Base-by-base conservation (phyloP, 2,329 filamentous ascomycete genomes). In the Neonectria punicea region DNA sequence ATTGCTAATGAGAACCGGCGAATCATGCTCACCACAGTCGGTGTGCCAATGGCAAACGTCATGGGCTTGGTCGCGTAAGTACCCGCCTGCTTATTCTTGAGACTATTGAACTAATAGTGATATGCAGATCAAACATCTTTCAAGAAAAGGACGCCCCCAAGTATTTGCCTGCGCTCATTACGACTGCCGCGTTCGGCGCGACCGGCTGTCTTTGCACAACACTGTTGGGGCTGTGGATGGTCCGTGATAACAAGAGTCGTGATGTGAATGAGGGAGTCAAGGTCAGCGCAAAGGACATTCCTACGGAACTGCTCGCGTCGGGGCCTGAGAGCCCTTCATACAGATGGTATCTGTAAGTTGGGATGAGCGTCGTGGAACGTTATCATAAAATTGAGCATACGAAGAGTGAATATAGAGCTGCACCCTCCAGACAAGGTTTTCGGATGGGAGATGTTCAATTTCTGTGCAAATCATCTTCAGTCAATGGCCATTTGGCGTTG, bases 1-100 rank as follows among this genome's bases (percentile, higher is more conserved):
- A 87, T 93, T 61, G 91, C 92, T 1, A 87, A 94, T 72, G 92
- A 94, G 78, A 90, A 90, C 62, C 87, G 89, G 41, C 89, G 92
- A 51, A 84, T 93, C 6, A 84, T 90, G 0, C 81, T 93, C 14
- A 94, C 92, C 0, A 90, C 88, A 30, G 85, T 94, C 18, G 90
- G 89, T 25, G 91, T 94, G 0, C 92, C 92, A 0, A 76, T 93
- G 10, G 92, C 92, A 4, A 94, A 94, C 69, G 76, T 93, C 39
- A 94, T 94, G 63, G 63, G 63, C 14, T 22, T 65, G n/a, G 58
- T 65, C 16, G 53, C 63, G 62, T 61, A 46, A 64, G 61, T 51
- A 8, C 2, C 22, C 1, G 4, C 8, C 2, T 20, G 8, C 7
- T 28, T 8, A 3, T 46, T 5, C 22, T 7, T 14, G 5, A 7